Percentiles rank a stretch among this genome's conserved stretches.
phyloP scores from a whole-genome alignment of 805 yeast genomes.

The Saccharomyces jurei region DNA sequence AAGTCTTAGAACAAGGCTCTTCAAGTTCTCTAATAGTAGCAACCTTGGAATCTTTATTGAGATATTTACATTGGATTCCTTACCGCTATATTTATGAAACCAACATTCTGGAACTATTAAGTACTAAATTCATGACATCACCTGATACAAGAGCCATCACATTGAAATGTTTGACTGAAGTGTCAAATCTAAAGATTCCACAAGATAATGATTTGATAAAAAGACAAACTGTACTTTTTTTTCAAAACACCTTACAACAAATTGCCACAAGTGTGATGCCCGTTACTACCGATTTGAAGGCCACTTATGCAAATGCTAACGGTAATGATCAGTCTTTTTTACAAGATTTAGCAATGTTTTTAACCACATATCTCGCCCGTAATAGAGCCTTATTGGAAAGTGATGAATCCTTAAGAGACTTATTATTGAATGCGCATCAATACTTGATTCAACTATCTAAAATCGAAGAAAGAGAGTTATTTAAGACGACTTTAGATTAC shows the following conservation, averaged over 20 bases:
- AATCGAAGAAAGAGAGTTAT: slow-evolving; percentile 91
- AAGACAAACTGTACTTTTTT: slow-evolving; percentile 55
- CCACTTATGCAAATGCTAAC: slow-evolving; percentile 64
- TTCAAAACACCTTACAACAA: slow-evolving; percentile 64
- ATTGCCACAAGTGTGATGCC: slow-evolving; percentile 62
- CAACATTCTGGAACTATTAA: slow-evolving; percentile 59
- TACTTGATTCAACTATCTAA: slow-evolving; percentile 78
- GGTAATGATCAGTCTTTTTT: slow-evolving; percentile 86
- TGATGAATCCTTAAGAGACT: slow-evolving; percentile 45
- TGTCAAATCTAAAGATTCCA: slow-evolving; percentile 58
- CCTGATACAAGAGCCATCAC: slow-evolving; percentile 76
- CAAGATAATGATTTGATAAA: slow-evolving; percentile 36
- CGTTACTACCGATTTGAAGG: slow-evolving; percentile 57
- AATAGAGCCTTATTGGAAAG: slow-evolving; percentile 61
- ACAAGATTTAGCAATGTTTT: slow-evolving; percentile 89
- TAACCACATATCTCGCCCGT: slow-evolving; percentile 72
- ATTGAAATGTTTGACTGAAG: slow-evolving; percentile 89
- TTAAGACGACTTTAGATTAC: slow-evolving; percentile 91
- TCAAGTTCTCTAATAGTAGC: slow-evolving; percentile 77
- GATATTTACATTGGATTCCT: slow-evolving; percentile 94
- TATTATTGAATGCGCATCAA: slow-evolving; percentile 64
- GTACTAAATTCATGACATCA: slow-evolving; percentile 69
- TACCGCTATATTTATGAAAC: slow-evolving; percentile 84
- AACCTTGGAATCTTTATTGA: slow-evolving; percentile 71
- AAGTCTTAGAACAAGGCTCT: slow-evolving; percentile 83